These are phyloP conservation scores for Lathyrus oleraceus DNA, from an alignment of 306 rosid species.

Conservation along the genomic window DNA sequence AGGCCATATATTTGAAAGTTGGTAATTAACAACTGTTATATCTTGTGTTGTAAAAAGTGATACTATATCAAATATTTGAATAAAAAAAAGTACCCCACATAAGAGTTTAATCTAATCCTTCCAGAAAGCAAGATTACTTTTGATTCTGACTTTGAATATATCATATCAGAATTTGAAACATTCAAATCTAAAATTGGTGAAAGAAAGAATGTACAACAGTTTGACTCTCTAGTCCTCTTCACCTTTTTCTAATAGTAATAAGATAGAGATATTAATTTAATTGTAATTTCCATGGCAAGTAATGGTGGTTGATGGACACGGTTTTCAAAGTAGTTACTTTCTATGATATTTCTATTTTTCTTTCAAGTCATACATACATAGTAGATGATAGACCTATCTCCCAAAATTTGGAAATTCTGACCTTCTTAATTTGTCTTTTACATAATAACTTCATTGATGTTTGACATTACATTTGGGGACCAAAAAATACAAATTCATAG, in stretches of 20 bases:
- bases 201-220: slow-evolving; percentile 5
- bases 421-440: slow-evolving; percentile 11
- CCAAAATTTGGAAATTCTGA: slow-evolving; percentile 26
- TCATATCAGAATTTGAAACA: slow-evolving; percentile 31
- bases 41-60: background rate
- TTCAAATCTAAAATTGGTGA: slow-evolving; percentile 34
- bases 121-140: slow-evolving; percentile 32
- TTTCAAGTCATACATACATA: slow-evolving; percentile 22
- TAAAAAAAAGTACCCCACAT: slow-evolving; percentile 3
- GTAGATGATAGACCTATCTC: slow-evolving; percentile 32
- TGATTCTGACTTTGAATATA: slow-evolving; percentile 41
- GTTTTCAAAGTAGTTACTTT: slow-evolving; percentile 41
- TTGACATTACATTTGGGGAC: background rate
- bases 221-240: slow-evolving; percentile 30
- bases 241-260: background rate
- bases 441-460: slow-evolving; percentile 17
- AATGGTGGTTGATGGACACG: slow-evolving; percentile 26
- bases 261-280: background rate
- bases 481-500: slow-evolving; percentile 3
- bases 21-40: background rate
- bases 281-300: slow-evolving; percentile 43
- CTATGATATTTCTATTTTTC: slow-evolving; percentile 34
- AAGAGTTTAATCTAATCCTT: slow-evolving; percentile 28
- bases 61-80: background rate
- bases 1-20: too few species aligned